Percentiles rank a stretch among this genome's conserved stretches.
Conservation (phyloP, 2,329 filamentous ascomycete species). For the Helotiales sp. region DNA sequence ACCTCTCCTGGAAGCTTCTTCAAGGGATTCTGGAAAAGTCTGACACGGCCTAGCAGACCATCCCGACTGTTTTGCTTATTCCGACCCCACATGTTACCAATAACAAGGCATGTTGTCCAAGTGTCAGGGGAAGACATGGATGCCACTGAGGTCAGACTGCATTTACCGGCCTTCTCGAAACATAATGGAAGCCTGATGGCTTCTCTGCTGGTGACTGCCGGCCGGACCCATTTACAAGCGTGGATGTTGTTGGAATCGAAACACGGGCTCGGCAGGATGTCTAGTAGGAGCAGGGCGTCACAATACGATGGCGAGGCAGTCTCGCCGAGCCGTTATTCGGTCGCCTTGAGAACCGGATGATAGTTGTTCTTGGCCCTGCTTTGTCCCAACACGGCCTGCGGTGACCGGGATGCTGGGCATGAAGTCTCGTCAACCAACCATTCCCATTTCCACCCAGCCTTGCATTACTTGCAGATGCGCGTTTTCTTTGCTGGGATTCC, state of each 20-base stretch:
- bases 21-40: neutral
- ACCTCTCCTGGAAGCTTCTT: neutral
- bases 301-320: too few relatives aligned
- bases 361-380: too few relatives aligned
- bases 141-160: neutral
- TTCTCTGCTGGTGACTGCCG: neutral
- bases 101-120: neutral
- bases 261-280: too few relatives aligned
- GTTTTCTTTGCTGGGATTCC: too few relatives aligned
- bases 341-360: too few relatives aligned
- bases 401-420: too few relatives aligned
- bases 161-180: neutral
- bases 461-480: too few relatives aligned
- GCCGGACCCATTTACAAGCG: neutral
- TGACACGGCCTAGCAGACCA: neutral
- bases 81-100: neutral
- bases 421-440: too few relatives aligned
- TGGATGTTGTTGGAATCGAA: neutral
- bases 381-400: too few relatives aligned
- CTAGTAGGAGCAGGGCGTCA: too few relatives aligned
- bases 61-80: neutral
- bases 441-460: too few relatives aligned
- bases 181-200: neutral
- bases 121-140: neutral
- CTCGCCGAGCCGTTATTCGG: too few relatives aligned